Base-by-base conservation (phyloP, 768 basidiomycete species). In the Lactarius tabidus region DNA sequence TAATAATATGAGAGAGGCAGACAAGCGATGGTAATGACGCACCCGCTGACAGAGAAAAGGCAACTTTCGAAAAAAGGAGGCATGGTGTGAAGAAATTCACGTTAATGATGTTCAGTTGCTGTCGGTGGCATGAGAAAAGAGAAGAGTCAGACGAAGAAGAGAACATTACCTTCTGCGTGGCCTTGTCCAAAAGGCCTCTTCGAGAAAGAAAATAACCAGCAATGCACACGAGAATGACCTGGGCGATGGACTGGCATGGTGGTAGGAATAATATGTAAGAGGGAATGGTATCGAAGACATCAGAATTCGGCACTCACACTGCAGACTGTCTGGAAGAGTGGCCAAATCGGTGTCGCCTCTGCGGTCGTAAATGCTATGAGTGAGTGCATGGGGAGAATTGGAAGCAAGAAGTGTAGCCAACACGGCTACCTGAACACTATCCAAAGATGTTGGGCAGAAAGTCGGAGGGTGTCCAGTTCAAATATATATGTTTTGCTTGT, bases 1-100 rank as follows among this genome's bases (percentile, higher is more conserved):
- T 9, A 54, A 20, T 9, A 29, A 12, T 17, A 20, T n/a, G 18
- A 17, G 9, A 23, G 14, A 51, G 48, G 12, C 3, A 17, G 36
- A 17, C n/a, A 0, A 29, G 15, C 8, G 2, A 8, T 9, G 6
- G 35, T 14, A n/a, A 5, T 15, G 5, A 71, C 81, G 39, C 69
- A 84, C 90, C 84, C 73, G 95, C 93, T 17, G 76, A 74, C 10
- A 77, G 65, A 74, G 89, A 92, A 78, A 95, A 96, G 0, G 95
- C 96, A 26, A 98, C 94, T 78, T 97, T 98, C 10, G 91, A 94
- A 77, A 96, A 95, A 29, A 96, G 79, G 6, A 95, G 84, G 0
- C 90, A 88, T 0, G 91, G 90, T 0, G 91, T 93, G 77, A 98
- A 97, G 38, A 98, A 84, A 0, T 90, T 90, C 26, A 96, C 86